A percentile compares a stretch with the other conserved stretches of the same genome.
phyloP scores from a whole-genome alignment of 352 stramenopile genomes.

The Globisporangium spiculum region DNA sequence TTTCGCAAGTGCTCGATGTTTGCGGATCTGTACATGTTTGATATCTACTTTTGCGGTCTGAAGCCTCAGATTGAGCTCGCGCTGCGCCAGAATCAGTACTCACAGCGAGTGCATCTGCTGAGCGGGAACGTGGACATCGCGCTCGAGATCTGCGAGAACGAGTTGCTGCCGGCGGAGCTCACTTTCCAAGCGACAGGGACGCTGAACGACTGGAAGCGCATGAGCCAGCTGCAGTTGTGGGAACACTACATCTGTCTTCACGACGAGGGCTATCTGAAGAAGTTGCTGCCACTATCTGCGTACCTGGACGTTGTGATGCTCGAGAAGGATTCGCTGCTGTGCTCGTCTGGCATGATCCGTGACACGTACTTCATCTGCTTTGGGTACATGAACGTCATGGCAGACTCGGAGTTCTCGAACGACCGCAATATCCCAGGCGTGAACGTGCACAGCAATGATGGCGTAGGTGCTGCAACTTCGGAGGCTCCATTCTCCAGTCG shows the following conservation, averaged over 20 bases:
- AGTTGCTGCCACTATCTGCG: constrained; percentile 51
- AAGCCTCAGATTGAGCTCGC: constrained; percentile 47
- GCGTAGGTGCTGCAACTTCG: not conserved
- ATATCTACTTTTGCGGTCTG: constrained; percentile 78
- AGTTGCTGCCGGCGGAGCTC: constrained; percentile 47
- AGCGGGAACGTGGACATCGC: constrained; percentile 49
- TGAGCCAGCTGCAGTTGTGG: constrained; percentile 68
- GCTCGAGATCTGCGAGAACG: constrained; percentile 68
- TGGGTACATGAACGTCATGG: constrained; percentile 70
- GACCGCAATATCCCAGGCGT: constrained; percentile 59
- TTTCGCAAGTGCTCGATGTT: constrained; percentile 65
- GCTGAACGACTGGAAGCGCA: constrained; percentile 51
- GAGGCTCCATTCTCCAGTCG: not conserved
- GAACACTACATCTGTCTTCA: constrained; percentile 59
- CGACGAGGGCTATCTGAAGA: constrained; percentile 27
- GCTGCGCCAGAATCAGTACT: constrained; percentile 46
- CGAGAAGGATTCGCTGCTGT: constrained; percentile 34
- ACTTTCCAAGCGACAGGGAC: constrained; percentile 26
- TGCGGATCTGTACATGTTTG: constrained; percentile 63
- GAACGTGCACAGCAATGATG: constrained; percentile 12
- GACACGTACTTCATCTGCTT: constrained; percentile 81
- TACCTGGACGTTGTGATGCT: constrained; percentile 64
- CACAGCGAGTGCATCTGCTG: constrained; percentile 45
- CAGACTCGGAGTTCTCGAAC: constrained; percentile 61
- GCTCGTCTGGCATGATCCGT: constrained; percentile 31